These are phyloP conservation scores for Agrocybe pediades DNA, from an alignment of 768 basidiomycete genomes.

Conservation along the genomic window DNA sequence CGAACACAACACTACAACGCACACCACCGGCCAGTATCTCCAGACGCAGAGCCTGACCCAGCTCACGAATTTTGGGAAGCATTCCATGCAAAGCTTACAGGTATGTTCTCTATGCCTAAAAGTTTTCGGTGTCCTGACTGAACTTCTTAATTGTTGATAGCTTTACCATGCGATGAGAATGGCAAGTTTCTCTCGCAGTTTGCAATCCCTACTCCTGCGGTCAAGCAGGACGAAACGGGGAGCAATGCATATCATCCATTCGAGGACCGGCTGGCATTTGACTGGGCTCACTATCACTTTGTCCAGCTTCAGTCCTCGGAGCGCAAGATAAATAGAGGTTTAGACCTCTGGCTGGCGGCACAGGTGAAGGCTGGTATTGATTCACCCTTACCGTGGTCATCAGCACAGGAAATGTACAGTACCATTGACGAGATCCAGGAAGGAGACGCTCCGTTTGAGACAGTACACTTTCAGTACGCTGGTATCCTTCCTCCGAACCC, in stretches of 20 bases:
- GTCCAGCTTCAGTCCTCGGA: neutral
- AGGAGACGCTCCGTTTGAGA: slow-evolving; percentile 14
- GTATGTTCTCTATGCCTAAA: too few species aligned
- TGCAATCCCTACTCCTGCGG: neutral
- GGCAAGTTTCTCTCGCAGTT: neutral
- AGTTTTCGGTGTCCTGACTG: neutral
- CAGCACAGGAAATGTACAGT: neutral
- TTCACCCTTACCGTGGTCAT: neutral
- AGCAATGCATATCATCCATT: neutral
- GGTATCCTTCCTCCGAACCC: slow-evolving; percentile 14
- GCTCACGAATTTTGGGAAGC: neutral
- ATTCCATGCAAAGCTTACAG: neutral
- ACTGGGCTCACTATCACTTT: slow-evolving; percentile 2
- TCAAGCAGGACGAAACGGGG: neutral
- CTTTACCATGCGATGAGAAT: neutral
- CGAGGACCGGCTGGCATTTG: neutral
- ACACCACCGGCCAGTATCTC: neutral
- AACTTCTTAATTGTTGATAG: neutral
- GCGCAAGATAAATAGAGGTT: neutral
- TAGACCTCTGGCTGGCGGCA: slow-evolving; percentile 1
- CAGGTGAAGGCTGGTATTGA: neutral
- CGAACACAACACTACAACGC: slow-evolving; percentile 2
- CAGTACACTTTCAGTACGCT: slow-evolving; percentile 14
- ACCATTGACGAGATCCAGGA: slow-evolving; percentile 3
- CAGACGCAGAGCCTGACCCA: neutral